These are phyloP conservation scores for Chlorella vulgaris DNA, from an alignment of 139 green algal species.

Conservation along the genomic window DNA sequence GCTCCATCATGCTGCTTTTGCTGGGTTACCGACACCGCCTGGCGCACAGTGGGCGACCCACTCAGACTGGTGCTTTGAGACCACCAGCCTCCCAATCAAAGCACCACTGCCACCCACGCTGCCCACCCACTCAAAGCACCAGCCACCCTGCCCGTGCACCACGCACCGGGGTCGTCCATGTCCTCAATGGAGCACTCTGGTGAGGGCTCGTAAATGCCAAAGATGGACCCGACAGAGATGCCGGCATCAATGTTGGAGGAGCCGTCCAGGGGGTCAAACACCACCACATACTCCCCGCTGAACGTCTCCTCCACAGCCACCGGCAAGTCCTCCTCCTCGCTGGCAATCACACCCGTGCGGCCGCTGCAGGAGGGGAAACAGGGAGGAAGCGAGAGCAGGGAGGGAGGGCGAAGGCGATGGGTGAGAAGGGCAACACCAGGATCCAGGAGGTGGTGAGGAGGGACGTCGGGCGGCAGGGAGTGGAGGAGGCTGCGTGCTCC, in stretches of 20 bases:
- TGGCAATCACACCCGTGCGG: constrained; percentile 85
- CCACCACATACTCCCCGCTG: constrained; percentile 96
- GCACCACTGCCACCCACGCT: neutral
- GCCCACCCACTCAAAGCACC: neutral
- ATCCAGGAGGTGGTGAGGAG: too few relatives aligned
- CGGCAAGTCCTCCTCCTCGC: constrained; percentile 97
- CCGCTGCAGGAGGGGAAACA: neutral
- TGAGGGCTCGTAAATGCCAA: constrained; percentile 90
- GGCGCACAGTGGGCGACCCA: too few relatives aligned
- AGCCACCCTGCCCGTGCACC: neutral
- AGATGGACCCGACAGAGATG: constrained; percentile 97
- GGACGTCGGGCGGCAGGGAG: too few relatives aligned
- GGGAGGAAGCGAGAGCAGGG: neutral
- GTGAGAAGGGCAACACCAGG: neutral
- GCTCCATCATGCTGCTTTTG: too few relatives aligned
- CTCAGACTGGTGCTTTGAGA: too few relatives aligned
- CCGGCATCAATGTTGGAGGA: constrained; percentile 98
- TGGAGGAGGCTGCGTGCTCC: too few relatives aligned
- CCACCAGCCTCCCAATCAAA: too few relatives aligned
- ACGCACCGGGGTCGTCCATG: constrained; percentile 69
- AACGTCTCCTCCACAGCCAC: constrained; percentile 94
- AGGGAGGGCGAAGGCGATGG: neutral
- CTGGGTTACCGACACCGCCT: too few relatives aligned
- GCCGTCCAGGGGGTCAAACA: constrained; percentile 98
- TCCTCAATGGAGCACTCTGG: constrained; percentile 83